phyloP scores from a whole-genome alignment of 2,329 filamentous ascomycete genomes.

The Talaromyces sp. region DNA sequence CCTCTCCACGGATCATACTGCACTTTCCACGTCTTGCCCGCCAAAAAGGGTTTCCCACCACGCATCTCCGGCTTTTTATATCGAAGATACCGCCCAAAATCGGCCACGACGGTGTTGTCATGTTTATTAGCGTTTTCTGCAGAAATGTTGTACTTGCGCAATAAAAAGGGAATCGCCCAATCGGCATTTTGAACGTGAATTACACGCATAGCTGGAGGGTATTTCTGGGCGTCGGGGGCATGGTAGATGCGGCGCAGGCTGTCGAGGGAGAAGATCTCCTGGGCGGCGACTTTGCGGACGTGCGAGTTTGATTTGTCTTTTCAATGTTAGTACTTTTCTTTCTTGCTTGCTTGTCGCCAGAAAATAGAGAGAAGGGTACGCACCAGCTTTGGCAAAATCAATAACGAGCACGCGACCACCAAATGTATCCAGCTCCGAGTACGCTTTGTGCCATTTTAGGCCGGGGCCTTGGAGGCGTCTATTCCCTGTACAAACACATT shows the following conservation, averaged over 20 bases:
- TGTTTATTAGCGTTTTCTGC: conserved; percentile 12
- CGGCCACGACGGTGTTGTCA: conserved; percentile 42
- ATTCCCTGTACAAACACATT: not conserved
- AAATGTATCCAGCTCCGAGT: conserved; percentile 22
- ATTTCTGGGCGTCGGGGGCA: not conserved
- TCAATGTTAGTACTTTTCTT: not conserved
- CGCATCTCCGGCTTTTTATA: conserved; percentile 45
- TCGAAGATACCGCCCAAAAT: conserved; percentile 47
- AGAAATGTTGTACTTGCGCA: conserved; percentile 50
- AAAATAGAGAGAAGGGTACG: too few species aligned
- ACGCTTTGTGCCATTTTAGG: conserved; percentile 32
- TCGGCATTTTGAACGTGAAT: conserved; percentile 51
- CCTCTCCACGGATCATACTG: conserved; percentile 50
- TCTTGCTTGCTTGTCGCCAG: too few species aligned
- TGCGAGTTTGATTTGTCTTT: conserved; percentile 33
- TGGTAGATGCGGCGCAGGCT: conserved; percentile 43
- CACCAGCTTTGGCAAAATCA: conserved; percentile 43
- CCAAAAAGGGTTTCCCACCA: conserved; percentile 50
- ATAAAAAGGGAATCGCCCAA: conserved; percentile 47
- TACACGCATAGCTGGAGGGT: conserved; percentile 26
- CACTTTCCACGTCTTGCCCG: conserved; percentile 47
- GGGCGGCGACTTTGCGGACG: conserved; percentile 42
- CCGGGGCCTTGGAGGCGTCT: conserved; percentile 18
- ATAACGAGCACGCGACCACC: conserved; percentile 48
- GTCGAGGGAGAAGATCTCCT: conserved; percentile 45